Conservation (phyloP, 345 rosid species). For the Triadica sebifera region DNA sequence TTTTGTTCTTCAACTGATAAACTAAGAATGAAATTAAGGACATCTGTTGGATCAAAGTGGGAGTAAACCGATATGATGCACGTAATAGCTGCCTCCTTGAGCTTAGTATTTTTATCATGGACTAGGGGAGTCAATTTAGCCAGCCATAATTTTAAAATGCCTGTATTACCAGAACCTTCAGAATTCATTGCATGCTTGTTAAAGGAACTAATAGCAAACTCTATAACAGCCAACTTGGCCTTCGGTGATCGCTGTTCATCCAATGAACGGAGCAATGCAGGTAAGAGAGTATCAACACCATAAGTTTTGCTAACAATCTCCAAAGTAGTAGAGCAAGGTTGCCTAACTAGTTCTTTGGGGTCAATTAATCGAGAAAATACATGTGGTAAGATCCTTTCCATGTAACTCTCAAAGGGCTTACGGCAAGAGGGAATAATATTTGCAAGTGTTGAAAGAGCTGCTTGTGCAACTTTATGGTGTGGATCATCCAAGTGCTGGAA, state of each 20-base stretch:
- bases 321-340: conserved; percentile 86
- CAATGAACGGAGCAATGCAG: conserved; percentile 92
- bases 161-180: conserved; percentile 78
- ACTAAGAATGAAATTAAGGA: conserved; percentile 89
- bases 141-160: conserved; percentile 92
- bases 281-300: conserved; percentile 83
- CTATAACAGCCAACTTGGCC: conserved; percentile 98
- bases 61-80: conserved; percentile 93
- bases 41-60: conserved; percentile 81
- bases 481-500: conserved; percentile 99
- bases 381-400: conserved; percentile 96
- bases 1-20: conserved; percentile 96
- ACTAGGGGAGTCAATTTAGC: conserved; percentile 82
- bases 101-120: conserved; percentile 89
- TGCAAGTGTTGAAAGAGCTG: conserved; percentile 93
- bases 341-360: conserved; percentile 97
- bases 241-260: conserved; percentile 98
- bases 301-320: conserved; percentile 92
- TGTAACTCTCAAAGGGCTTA: conserved; percentile 95
- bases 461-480: conserved; percentile 99
- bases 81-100: conserved; percentile 87
- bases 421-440: conserved; percentile 94
- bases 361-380: conserved; percentile 95
- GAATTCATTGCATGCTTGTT: conserved; percentile 74
- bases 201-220: conserved; percentile 83